Conservation (phyloP, 306 rosid genomes). For the Amphicarpaea edgeworthii region DNA sequence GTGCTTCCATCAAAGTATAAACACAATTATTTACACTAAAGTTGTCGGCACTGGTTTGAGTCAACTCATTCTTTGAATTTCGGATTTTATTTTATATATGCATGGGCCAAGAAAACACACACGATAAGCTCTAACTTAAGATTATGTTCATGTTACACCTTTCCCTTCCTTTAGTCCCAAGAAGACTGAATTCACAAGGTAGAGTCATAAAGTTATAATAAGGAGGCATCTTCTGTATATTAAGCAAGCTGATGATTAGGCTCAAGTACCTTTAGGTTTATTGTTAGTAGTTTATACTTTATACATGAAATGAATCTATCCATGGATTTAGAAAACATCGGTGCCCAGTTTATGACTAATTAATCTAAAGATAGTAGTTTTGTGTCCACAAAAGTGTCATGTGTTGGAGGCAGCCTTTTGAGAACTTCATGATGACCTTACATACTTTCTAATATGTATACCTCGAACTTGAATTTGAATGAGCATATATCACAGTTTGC, state of each 20-base stretch:
- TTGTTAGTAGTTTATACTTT: constrained; percentile 20
- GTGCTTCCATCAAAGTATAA: constrained; percentile 12
- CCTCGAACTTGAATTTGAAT: constrained; percentile 38
- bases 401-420: constrained; percentile 48
- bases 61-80: constrained; percentile 38
- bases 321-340: constrained; percentile 20
- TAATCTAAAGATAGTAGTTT: not conserved
- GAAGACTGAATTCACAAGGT: constrained; percentile 38
- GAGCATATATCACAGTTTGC: constrained; percentile 13
- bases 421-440: constrained; percentile 45
- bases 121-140: not conserved
- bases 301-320: constrained; percentile 30
- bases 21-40: constrained; percentile 40
- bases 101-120: not conserved
- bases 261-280: constrained; percentile 45
- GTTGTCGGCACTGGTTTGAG: constrained; percentile 39
- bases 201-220: constrained; percentile 47
- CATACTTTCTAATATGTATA: constrained; percentile 40
- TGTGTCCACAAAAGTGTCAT: constrained; percentile 39
- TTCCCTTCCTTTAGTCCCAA: constrained; percentile 40
- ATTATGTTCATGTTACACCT: too few species aligned
- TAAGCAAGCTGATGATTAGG: constrained; percentile 50
- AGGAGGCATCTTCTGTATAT: not conserved
- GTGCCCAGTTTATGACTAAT: constrained; percentile 27
- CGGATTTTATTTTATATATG: not conserved